These are phyloP conservation scores for rapeseed (Brassica napus) DNA, from an alignment of 345 rosid species.

Conservation along the genomic window Da-Ae NC_063446.1:7743501-7744000, in stretches of 20 bases:
- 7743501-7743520: constrained; percentile 25
- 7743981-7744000: neutral
- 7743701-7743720: constrained; percentile 16
- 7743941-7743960: neutral
- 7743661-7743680: constrained; percentile 21
- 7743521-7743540: neutral
- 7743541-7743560: neutral
- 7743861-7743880: neutral
- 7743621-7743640: neutral
- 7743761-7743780: neutral
- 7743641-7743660: constrained; percentile 7
- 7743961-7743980: neutral
- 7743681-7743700: constrained; percentile 6
- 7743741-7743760: constrained; percentile 13
- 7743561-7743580: constrained; percentile 36
- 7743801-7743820: constrained; percentile 7
- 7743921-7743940: neutral
- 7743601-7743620: constrained; percentile 23
- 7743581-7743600: constrained; percentile 27
- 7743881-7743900: neutral
- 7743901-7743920: neutral
- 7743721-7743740: constrained; percentile 17
- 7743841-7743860: neutral
- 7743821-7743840: neutral
- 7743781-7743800: neutral